Conservation (phyloP, 2,329 filamentous ascomycete species). For the Aspergillus sp. region DNA sequence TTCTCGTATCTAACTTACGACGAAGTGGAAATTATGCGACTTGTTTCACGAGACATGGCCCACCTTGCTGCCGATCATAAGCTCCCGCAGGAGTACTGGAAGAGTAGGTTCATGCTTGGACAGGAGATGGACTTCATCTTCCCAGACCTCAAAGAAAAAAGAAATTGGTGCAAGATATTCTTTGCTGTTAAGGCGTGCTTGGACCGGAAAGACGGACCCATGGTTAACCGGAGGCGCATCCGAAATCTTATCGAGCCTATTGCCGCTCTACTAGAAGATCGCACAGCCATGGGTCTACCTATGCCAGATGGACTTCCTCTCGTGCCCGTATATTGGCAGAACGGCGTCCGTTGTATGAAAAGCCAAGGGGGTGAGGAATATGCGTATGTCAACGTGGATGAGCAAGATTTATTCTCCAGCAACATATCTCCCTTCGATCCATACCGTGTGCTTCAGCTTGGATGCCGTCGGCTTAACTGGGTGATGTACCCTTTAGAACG, state of each 20-base stretch:
- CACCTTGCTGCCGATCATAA: neutral
- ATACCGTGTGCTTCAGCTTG: neutral
- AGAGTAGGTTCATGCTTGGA: constrained; percentile 12
- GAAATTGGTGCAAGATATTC: constrained; percentile 15
- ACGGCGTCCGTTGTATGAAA: too few species aligned
- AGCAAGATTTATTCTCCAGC: neutral
- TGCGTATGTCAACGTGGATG: too few species aligned
- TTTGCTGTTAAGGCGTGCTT: neutral
- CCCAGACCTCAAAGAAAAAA: neutral
- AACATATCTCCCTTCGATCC: neutral
- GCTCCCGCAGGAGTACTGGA: constrained; percentile 18
- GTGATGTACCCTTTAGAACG: too few species aligned
- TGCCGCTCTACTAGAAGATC: constrained; percentile 11
- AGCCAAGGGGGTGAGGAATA: too few species aligned
- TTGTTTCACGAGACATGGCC: constrained; percentile 5
- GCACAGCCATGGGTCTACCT: neutral
- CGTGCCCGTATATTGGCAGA: too few species aligned
- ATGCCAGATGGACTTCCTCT: neutral
- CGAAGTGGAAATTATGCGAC: neutral
- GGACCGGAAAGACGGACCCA: neutral
- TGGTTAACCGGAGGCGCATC: constrained; percentile 16
- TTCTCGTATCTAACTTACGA: constrained; percentile 6
- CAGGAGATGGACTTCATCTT: constrained; percentile 17
- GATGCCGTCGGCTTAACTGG: neutral
- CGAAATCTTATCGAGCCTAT: constrained; percentile 12